Evolutionary conservation across 352 stramenopile species (phyloP), one percentile per base, ranked within the genome.

Genomic region (Pythium volutum): DNA sequence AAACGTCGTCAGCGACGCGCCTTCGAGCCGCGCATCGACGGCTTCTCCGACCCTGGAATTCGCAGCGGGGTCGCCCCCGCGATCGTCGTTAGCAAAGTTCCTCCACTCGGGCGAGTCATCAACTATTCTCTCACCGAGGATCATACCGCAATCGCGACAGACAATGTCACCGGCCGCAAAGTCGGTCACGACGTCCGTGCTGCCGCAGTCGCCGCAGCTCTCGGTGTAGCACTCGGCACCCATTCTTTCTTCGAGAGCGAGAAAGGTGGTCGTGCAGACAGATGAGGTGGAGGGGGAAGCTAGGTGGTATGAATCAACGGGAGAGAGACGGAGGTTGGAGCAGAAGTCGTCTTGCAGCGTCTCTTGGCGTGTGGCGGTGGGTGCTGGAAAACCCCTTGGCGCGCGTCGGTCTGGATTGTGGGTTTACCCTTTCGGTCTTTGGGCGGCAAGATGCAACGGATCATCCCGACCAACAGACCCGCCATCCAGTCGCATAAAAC

Each of bases 71-170:
- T 90, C 80, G 71, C 80, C 84, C 69, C 81, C 79, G 66, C 82
- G 82, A 64, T 93, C 84, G 79, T 93, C 84, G 71, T 93, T 91
- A 81, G 80, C 80, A 90, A 89, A 93, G 53, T 75, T 93, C 64
- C 79, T 76, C 84, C 84, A 93, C 76, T 93, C 84, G 66, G 84
- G 79, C 56, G 84, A 86, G 77, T 93, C 84, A 84, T 93, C 84
- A 75, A 93, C 84, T 66, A 93, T 89, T 70, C 81, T 76, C 79
- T 93, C 84, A 86, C 80, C 81, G 69, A 93, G 78, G 72, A 93
- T 84, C 71, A 93, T 85, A 62, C 84, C 84, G 75, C 84, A 93
- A 45, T 69, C 68, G 59, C 84, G 79, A 70, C 84, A 93, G 64
- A 93, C 81, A 62, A 93, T 81, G 67, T 93, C 84, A 38, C 84